phyloP scores from a whole-genome alignment of 495 filamentous ascomycete species.

The Penicillium simplicissimum region DNA sequence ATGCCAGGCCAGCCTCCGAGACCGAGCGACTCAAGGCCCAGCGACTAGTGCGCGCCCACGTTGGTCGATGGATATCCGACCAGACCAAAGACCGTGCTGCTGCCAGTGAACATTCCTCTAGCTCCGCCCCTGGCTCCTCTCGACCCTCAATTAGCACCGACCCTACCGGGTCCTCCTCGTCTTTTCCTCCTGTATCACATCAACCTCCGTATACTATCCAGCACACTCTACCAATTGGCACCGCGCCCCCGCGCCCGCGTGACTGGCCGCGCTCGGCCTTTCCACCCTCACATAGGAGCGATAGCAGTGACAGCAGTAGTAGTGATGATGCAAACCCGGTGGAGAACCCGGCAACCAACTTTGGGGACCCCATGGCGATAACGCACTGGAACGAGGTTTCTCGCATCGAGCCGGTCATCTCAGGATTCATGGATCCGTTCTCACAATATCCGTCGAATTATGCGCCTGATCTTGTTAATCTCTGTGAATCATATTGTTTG shows the following conservation, averaged over 20 bases:
- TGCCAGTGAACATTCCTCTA: neutral
- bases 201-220: conserved; percentile 3
- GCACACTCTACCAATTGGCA: neutral
- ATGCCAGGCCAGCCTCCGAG: conserved; percentile 41
- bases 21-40: conserved; percentile 33
- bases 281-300: conserved; percentile 16
- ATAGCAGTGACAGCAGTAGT: conserved; percentile 20
- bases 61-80: conserved; percentile 45
- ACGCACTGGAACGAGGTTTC: conserved; percentile 7
- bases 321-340: conserved; percentile 8
- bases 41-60: conserved; percentile 41
- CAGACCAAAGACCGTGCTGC: conserved; percentile 39
- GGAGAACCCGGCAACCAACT: neutral
- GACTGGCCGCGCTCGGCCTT: conserved; percentile 16
- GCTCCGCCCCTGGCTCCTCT: neutral
- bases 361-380: neutral
- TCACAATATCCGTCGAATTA: conserved; percentile 27
- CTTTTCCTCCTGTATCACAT: conserved; percentile 15
- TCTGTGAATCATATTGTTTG: conserved; percentile 30
- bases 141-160: neutral
- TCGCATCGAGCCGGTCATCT: conserved; percentile 29
- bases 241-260: neutral
- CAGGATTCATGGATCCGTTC: conserved; percentile 36
- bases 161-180: conserved; percentile 3
- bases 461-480: conserved; percentile 28